Percentiles rank a stretch among this genome's conserved stretches.
Evolutionary conservation across 257 asterid genomes (phyloP).

Genomic region (Salvia splendens): DNA sequence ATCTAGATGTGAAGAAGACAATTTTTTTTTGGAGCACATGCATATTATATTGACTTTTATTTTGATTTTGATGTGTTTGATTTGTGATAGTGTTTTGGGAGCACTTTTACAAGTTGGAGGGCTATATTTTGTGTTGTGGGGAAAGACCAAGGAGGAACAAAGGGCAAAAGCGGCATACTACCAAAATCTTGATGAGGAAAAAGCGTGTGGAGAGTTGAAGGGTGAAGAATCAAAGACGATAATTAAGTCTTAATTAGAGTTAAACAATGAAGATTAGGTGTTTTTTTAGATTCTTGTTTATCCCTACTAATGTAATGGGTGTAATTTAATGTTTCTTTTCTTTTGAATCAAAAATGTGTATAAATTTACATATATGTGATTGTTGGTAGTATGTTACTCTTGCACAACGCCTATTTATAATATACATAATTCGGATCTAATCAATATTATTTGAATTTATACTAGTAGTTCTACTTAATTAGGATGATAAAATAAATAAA

Average conservation of each 20-base stretch:
- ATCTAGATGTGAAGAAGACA: too few species aligned
- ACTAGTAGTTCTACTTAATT: too few species aligned
- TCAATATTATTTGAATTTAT: too few species aligned
- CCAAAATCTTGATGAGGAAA: conserved; percentile 40
- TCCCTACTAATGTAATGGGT: not conserved
- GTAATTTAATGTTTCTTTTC: not conserved
- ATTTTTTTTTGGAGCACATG: too few species aligned
- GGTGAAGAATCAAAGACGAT: not conserved
- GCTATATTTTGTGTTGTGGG: conserved; percentile 79
- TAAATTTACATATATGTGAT: too few species aligned
- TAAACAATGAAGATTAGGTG: not conserved
- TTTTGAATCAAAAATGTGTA: too few species aligned
- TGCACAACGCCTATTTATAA: too few species aligned
- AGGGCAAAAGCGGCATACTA: conserved; percentile 32
- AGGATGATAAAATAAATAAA: too few species aligned
- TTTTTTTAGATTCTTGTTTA: not conserved
- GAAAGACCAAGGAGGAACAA: conserved; percentile 66
- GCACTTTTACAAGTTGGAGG: conserved; percentile 72
- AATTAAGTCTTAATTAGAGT: not conserved
- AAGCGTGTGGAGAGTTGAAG: conserved; percentile 31
- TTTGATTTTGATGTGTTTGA: not conserved
- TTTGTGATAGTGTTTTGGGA: conserved; percentile 62
- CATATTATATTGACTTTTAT: not conserved
- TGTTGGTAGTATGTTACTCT: too few species aligned
- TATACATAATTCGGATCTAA: too few species aligned